Evolutionary conservation across 23 red algal genomes (phyloP).

Genomic region (Agarophyton chilense): DNA sequence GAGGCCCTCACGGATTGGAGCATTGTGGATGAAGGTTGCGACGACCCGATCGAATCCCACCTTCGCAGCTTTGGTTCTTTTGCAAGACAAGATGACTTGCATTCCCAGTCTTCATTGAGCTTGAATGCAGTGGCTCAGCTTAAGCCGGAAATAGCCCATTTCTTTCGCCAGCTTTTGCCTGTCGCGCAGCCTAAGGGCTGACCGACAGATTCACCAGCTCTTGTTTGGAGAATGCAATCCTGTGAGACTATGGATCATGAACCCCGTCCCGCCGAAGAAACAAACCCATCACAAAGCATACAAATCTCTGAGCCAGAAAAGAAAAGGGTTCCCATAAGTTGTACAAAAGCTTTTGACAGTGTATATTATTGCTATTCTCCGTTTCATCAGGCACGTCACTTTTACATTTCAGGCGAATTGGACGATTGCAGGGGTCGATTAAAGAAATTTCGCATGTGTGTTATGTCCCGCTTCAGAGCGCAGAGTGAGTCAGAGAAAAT

Average conservation of each 20-base stretch:
- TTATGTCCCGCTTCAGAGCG: slow-evolving; percentile 52
- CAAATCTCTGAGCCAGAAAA: neutral
- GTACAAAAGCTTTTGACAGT: slow-evolving; percentile 72
- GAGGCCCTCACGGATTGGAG: too few relatives aligned
- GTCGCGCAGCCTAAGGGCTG: too few relatives aligned
- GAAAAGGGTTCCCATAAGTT: slow-evolving; percentile 42
- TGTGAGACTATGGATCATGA: neutral
- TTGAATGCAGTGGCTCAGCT: neutral
- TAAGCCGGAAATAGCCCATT: neutral
- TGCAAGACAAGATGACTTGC: too few relatives aligned
- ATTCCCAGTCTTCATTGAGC: neutral
- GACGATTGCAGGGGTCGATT: slow-evolving; percentile 70
- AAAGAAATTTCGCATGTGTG: slow-evolving; percentile 56
- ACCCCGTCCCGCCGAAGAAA: neutral
- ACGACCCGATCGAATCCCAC: too few relatives aligned
- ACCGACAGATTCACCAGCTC: neutral
- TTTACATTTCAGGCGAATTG: slow-evolving; percentile 50
- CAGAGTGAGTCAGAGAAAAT: slow-evolving; percentile 40
- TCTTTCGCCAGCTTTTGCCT: too few relatives aligned
- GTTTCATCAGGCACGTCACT: slow-evolving; percentile 58
- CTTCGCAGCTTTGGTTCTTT: too few relatives aligned
- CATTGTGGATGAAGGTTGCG: too few relatives aligned
- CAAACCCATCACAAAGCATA: neutral
- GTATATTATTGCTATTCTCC: slow-evolving; percentile 72
- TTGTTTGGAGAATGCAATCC: neutral